Base-by-base conservation (phyloP, 768 basidiomycete species). In the Suillus tomentosus region DNA sequence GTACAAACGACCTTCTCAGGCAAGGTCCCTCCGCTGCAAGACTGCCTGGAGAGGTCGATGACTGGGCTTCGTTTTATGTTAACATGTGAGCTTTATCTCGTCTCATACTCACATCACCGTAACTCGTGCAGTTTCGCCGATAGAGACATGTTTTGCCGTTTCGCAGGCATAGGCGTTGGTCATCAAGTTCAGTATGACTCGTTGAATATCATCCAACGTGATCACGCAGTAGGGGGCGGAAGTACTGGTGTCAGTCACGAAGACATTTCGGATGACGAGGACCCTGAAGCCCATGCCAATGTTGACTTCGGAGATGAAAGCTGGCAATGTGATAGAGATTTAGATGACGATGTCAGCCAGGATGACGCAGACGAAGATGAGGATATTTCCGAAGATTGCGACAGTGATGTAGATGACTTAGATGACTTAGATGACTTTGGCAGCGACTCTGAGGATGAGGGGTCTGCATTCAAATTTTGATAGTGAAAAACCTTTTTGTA, bases 391-490 rank as follows among this genome's bases (percentile, higher is more conserved):
- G 14, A 27, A 15, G 14, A 15, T 51, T 15, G 24, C 7, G 24
- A 51, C 50, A 51, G 50, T 27, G 24, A 51, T 27, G 8, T 24
- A 24, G 24, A 24, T 24, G 24, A 24, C 24, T 24, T 27, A 51
- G 50, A 51, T 3, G 50, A 51, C 14, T 14, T 2, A 17, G 7
- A 27, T 27, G 50, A 51, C 5, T 15, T 1, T 50, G 13, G 6
- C 24, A 50, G 48, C 3, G 24, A 51, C 50, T 51, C 27, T 51
- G 50, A 51, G 24, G 50, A 51, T 27, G 24, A 50, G 24, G 48
- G 50, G 24, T 8, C 50, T 27, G 50, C 24, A 51, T 51, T 27
- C 24, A 51, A 51, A 51, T 51, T 51, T 51, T 51, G 14, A 51
- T 43, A 8, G 42, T 42, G 15, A 37, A 10, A 10, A 10, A 10